Base-by-base conservation (phyloP, 148 eudicot species). In the Rhododendron simsii region DNA sequence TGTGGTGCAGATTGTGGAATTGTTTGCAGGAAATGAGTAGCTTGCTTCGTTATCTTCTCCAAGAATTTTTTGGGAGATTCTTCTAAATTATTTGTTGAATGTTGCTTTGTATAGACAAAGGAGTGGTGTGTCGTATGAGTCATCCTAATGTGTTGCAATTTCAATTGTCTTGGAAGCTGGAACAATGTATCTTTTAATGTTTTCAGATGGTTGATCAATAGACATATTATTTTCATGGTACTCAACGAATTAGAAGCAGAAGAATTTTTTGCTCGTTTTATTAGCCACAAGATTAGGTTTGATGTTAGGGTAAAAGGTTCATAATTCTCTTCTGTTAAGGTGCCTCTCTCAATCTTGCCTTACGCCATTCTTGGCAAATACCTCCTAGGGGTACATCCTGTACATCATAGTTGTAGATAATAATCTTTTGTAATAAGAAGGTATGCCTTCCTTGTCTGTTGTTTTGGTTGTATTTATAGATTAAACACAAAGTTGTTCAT, bases 401-500 rank as follows among this genome's bases (percentile, higher is more conserved):
- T 57, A 57, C 23, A 18, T 57, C 5, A 20, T 57, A 57, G 61
- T 57, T 57, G 61, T 20, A 57, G 61, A 57, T 18, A 20, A 57
- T 18, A 15, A n/a, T 47, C 50, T 47, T 47, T 47, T 47, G 9
- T 47, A 47, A 47, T 47, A 2, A 47, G 50, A 47, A 47, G 50
- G 50, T 9, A 47, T 47, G 50, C 50, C 50, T 41, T 41, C 45
- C 45, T 47, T 47, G 83, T 89, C 89, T 41, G 92, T 91, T 13
- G 94, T 92, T 55, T 89, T 79, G 45, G 88, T 87, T 7, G 99
- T 23, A 95, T 7, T 0, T 41, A 7, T 33, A 33, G 35, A 33
- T 7, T 91, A 86, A 93, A 96, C 39, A 96, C 91, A 44, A 96
- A 94, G 79, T 86, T 91, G 80, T 94, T 92, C 86, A 93, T 16